Evolutionary conservation across 140 eudicot genomes (phyloP).

Genomic region (Cichorium intybus): DNA sequence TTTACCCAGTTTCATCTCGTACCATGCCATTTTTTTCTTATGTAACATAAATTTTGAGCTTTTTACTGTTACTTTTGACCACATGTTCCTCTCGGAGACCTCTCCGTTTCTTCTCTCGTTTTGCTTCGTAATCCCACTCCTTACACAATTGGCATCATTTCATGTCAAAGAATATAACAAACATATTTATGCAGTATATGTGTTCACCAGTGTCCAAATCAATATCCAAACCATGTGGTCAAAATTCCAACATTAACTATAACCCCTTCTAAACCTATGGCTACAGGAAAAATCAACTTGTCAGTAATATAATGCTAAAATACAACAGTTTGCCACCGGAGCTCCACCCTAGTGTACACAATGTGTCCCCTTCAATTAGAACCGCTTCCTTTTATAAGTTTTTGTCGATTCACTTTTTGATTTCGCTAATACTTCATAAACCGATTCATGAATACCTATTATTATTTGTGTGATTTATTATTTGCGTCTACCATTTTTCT

Average conservation of each 20-base stretch:
- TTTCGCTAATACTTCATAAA: not conserved
- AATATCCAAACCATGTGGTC: not conserved
- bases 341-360: constrained; percentile 11
- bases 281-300: not conserved
- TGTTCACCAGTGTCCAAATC: constrained; percentile 1
- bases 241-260: constrained; percentile 3
- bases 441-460: not conserved
- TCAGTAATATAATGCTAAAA: constrained; percentile 18
- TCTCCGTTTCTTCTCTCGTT: too few relatives aligned
- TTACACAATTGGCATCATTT: not conserved
- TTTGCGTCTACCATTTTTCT: constrained; percentile 38
- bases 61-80: too few relatives aligned
- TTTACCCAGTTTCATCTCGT: too few relatives aligned
- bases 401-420: not conserved
- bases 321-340: not conserved
- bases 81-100: too few relatives aligned
- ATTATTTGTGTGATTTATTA: constrained; percentile 10
- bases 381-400: not conserved
- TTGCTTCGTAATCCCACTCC: too few relatives aligned
- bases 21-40: too few relatives aligned
- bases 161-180: not conserved
- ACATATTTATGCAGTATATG: not conserved
- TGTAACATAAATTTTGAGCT: too few relatives aligned
- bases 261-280: constrained; percentile 6
- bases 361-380: not conserved